Evolutionary conservation across 768 basidiomycete species (phyloP).

Genomic region (Boletus sensibilis): DNA sequence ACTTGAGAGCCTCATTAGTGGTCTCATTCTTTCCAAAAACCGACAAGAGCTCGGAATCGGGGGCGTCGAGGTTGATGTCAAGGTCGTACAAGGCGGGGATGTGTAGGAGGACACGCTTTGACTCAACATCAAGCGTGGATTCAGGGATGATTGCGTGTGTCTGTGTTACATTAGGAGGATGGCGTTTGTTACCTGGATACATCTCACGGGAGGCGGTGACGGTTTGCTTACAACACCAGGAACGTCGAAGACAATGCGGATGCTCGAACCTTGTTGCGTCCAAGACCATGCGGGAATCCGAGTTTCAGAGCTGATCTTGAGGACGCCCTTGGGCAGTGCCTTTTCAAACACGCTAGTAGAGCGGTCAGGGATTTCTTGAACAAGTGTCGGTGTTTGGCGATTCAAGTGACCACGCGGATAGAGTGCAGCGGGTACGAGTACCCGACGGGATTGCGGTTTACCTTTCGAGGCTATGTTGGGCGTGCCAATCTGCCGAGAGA

Average conservation of each 20-base stretch:
- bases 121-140: slow-evolving; percentile 65
- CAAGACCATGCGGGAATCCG: slow-evolving; percentile 53
- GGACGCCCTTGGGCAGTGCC: slow-evolving; percentile 40
- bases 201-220: slow-evolving; percentile 1
- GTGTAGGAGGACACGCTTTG: slow-evolving; percentile 52
- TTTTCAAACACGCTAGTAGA: slow-evolving; percentile 34
- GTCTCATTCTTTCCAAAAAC: slow-evolving; percentile 18
- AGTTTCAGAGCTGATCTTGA: slow-evolving; percentile 32
- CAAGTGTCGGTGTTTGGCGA: slow-evolving; percentile 10
- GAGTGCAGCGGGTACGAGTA: slow-evolving; percentile 50
- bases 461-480: slow-evolving; percentile 82
- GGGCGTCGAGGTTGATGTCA: slow-evolving; percentile 55
- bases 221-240: slow-evolving; percentile 53
- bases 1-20: slow-evolving; percentile 36
- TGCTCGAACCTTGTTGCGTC: slow-evolving; percentile 39
- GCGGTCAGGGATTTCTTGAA: slow-evolving; percentile 42
- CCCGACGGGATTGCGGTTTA: slow-evolving; percentile 56
- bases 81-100: slow-evolving; percentile 49
- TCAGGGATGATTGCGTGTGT: slow-evolving; percentile 43
- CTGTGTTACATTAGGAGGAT: slow-evolving; percentile 31
- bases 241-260: slow-evolving; percentile 52
- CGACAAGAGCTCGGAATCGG: slow-evolving; percentile 53
- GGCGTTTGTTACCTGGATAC: slow-evolving; percentile 7
- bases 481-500: slow-evolving; percentile 67
- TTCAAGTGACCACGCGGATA: slow-evolving; percentile 29